Conservation (phyloP, 192 early-diverging fungal genomes). For the Paraglomus occultum region DNA sequence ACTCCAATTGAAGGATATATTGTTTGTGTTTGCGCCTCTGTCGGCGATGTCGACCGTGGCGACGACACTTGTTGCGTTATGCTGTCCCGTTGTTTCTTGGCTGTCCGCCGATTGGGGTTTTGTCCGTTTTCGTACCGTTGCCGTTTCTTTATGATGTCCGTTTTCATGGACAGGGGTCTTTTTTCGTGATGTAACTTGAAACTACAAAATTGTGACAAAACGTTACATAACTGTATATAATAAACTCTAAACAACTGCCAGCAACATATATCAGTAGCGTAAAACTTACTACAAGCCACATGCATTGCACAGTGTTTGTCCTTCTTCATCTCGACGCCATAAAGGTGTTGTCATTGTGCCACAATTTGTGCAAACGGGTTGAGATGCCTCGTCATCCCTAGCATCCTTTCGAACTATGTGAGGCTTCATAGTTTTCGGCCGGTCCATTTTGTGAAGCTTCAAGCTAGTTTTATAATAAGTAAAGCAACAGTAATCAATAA, state of each 20-base stretch:
- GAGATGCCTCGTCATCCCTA: slow-evolving; percentile 39
- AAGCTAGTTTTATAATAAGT: slow-evolving; percentile 33
- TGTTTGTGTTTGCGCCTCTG: too few relatives aligned
- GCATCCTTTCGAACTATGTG: slow-evolving; percentile 61
- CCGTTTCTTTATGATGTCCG: slow-evolving; percentile 49
- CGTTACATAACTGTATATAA: neutral
- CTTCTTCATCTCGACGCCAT: slow-evolving; percentile 78
- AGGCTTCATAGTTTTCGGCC: slow-evolving; percentile 79
- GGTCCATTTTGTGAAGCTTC: slow-evolving; percentile 81
- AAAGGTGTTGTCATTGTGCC: slow-evolving; percentile 84
- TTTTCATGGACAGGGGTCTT: slow-evolving; percentile 52
- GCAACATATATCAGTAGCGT: neutral
- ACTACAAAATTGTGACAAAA: slow-evolving; percentile 11
- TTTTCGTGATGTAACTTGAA: slow-evolving; percentile 52
- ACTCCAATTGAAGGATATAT: too few relatives aligned
- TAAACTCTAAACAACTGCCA: too few relatives aligned
- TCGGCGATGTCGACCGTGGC: too few relatives aligned
- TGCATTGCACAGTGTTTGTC: slow-evolving; percentile 45
- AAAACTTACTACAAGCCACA: slow-evolving; percentile 58
- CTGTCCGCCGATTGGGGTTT: slow-evolving; percentile 20
- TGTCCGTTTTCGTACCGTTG: slow-evolving; percentile 48
- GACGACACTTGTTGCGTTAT: too few relatives aligned
- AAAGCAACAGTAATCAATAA: neutral
- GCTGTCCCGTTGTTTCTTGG: slow-evolving; percentile 20
- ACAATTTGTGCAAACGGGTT: slow-evolving; percentile 69